Conservation (phyloP, 1,139 yeast genomes). For the Suhomyces panamericanus region DNA sequence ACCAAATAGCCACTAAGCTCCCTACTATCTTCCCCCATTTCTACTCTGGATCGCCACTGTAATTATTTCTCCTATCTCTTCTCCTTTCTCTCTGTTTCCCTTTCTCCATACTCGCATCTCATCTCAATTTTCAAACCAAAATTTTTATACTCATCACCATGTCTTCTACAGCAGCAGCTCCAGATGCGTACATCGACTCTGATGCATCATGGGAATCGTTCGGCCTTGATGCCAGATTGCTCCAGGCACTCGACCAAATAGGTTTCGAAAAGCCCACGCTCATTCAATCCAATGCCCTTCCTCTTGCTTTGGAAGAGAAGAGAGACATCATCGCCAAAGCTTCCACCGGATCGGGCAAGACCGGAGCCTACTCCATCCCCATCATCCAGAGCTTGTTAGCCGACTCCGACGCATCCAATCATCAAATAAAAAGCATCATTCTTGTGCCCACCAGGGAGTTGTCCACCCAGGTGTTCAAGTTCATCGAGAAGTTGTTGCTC, state of each 20-base stretch:
- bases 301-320: constrained; percentile 82
- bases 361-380: constrained; percentile 82
- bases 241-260: constrained; percentile 79
- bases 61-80: background rate
- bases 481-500: constrained; percentile 64
- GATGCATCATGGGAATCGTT: constrained; percentile 69
- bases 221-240: constrained; percentile 74
- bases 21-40: too few species aligned
- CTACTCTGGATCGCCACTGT: too few species aligned
- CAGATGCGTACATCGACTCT: constrained; percentile 69
- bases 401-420: constrained; percentile 18
- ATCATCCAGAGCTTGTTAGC: constrained; percentile 66
- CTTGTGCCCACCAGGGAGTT: constrained; percentile 86
- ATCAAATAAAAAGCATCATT: constrained; percentile 54
- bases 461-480: constrained; percentile 77
- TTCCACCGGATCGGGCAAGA: constrained; percentile 88
- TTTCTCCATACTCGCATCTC: constrained; percentile 12
- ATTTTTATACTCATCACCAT: constrained; percentile 8
- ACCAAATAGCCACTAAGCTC: too few species aligned
- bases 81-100: background rate
- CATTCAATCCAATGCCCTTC: constrained; percentile 89
- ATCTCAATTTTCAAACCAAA: constrained; percentile 12
- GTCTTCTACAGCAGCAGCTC: constrained; percentile 40
- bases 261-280: constrained; percentile 87
- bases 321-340: constrained; percentile 88